Conservation (phyloP, 1,139 yeast genomes). For the Pichia norvegensis region DNA sequence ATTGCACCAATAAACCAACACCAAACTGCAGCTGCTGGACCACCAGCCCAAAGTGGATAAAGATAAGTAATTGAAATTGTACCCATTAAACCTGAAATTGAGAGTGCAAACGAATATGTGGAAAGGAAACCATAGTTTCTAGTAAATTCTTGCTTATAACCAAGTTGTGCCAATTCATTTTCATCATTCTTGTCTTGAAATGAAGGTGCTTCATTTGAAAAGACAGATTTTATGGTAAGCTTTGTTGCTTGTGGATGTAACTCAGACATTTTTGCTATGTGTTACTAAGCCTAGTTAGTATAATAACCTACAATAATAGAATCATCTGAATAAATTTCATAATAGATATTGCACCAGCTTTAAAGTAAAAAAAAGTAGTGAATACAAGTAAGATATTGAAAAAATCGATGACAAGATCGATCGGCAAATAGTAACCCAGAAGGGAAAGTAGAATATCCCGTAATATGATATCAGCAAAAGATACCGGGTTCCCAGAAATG, state of each 20-base stretch:
- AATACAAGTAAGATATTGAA: not conserved
- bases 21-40: conserved; percentile 57
- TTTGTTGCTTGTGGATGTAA: not conserved
- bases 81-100: conserved; percentile 31
- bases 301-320: no score
- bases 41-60: conserved; percentile 39
- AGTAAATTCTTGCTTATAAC: conserved; percentile 30
- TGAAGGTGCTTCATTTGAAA: conserved; percentile 11
- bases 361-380: no score
- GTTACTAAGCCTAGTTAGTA: no score
- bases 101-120: conserved; percentile 29
- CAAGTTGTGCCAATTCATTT: conserved; percentile 27
- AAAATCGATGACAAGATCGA: not conserved
- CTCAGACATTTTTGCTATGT: not conserved
- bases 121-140: conserved; percentile 28
- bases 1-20: conserved; percentile 62
- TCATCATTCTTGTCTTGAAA: conserved; percentile 23
- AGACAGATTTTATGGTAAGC: conserved; percentile 4
- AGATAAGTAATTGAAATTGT: conserved; percentile 29
- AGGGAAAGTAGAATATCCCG: not conserved
- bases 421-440: not conserved
- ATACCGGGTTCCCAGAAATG: no score
- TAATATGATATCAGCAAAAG: no score
- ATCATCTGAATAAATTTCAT: no score
- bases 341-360: not conserved